Base-by-base conservation (phyloP, 768 basidiomycete species). In the Exsudoporus frostii region DNA sequence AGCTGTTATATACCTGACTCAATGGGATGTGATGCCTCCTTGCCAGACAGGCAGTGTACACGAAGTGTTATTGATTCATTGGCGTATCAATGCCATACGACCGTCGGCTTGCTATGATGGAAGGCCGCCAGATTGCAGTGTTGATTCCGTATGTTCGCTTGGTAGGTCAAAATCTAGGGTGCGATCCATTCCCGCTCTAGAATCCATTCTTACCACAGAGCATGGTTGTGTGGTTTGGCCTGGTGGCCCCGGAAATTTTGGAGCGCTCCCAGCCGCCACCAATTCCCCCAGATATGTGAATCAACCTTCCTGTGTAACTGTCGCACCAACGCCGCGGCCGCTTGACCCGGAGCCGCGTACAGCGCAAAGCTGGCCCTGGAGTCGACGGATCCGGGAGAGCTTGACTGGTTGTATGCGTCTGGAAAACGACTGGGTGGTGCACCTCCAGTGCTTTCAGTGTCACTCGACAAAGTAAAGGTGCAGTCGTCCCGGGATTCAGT, bases 1-100 rank as follows among this genome's bases (percentile, higher is more conserved):
- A 7, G 39, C 22, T 5, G 38, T 54, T 56, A 47, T 50, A 56
- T 53, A 48, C 29, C 37, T 48, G 3, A 17, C 9, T 38, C 19
- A 2, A 34, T 36, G 34, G n/a, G n/a, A 7, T 22, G 11, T 20
- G 38, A 36, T 37, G 34, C 30, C 6, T 33, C 30, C 29, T 7
- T 17, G 14, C 22, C 48, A 51, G 24, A 20, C 38, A 29, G 46
- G 48, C 40, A 7, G 30, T 48, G 22, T 34, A 38, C 37, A 44
- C 14, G 38, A 41, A 17, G 24, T n/a, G 36, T 44, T 46, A 45
- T 22, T 1, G 27, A 8, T 8, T 10, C 20, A 17, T 29, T 15
- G 34, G 34, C 13, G 27, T 13, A 14, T 39, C 30, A 22, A 34
- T 33, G 25, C 27, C 50, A 32, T 19, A 17, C 6, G 15, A 9